phyloP scores from a whole-genome alignment of 78 protist species.

The Cyanophora paradoxa region DNA sequence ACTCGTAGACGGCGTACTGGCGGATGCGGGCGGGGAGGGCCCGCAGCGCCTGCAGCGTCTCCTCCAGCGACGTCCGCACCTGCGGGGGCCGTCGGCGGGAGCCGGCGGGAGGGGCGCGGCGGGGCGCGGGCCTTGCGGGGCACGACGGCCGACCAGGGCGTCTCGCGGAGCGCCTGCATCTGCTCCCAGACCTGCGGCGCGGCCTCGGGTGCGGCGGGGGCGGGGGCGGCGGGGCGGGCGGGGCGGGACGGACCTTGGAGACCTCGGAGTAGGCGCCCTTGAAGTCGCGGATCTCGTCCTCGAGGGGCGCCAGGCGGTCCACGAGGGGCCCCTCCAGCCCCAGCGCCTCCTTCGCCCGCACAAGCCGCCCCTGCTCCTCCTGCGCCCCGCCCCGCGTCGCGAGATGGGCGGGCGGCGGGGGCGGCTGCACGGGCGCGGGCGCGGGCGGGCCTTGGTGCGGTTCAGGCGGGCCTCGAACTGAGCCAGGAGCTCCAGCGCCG shows the following conservation, averaged over 20 bases:
- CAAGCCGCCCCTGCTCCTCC: constrained; percentile 41
- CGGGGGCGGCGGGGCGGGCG: constrained; percentile 4
- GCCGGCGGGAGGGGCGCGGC: neutral
- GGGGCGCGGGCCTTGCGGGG: constrained; percentile 45
- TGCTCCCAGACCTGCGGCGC: constrained; percentile 34
- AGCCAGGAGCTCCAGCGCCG: constrained; percentile 35
- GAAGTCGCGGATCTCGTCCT: constrained; percentile 72
- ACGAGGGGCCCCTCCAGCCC: constrained; percentile 29
- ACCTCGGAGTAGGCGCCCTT: constrained; percentile 65
- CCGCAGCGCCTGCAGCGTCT: constrained; percentile 27
- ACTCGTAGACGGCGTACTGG: constrained; percentile 71
- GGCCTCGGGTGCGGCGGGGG: too few species aligned
- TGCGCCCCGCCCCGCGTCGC: too few species aligned
- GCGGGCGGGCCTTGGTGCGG: too few species aligned
- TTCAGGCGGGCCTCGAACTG: constrained; percentile 38
- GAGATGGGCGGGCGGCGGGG: too few species aligned
- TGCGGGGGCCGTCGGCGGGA: neutral
- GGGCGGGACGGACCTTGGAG: constrained; percentile 6
- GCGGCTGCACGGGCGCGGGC: too few species aligned
- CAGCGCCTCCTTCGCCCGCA: constrained; percentile 65
- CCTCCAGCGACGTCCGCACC: constrained; percentile 38
- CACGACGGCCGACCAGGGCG: constrained; percentile 77
- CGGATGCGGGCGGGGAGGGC: constrained; percentile 68
- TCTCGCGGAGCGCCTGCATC: constrained; percentile 55
- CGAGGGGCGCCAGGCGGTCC: constrained; percentile 39